Evolutionary conservation across 1,284 basidiomycete genomes (phyloP).

Genomic region (Wolfiporia cocos): DNA sequence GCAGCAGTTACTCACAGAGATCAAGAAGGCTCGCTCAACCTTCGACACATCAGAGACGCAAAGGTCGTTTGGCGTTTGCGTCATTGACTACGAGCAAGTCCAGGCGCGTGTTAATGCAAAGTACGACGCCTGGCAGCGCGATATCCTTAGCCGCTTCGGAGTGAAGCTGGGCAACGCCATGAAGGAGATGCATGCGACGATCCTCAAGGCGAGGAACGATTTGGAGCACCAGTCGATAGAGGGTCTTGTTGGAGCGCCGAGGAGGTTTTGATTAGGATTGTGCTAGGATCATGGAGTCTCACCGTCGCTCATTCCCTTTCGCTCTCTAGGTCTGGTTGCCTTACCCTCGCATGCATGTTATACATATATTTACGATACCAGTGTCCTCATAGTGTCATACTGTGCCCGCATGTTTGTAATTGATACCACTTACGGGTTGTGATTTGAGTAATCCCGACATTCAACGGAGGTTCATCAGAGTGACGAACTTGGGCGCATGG

Average conservation of each 20-base stretch:
- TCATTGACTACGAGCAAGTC: conserved; percentile 97
- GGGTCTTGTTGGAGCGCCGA: conserved; percentile 41
- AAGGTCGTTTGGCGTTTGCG: conserved; percentile 87
- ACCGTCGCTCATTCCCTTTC: neutral
- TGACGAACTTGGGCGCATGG: no score
- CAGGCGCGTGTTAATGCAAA: conserved; percentile 97
- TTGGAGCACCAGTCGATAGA: conserved; percentile 88
- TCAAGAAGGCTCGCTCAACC: conserved; percentile 92
- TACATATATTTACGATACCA: neutral
- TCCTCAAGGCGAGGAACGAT: conserved; percentile 90
- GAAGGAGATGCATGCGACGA: conserved; percentile 93
- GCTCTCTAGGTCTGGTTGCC: no score
- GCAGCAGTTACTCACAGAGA: conserved; percentile 94
- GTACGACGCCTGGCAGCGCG: conserved; percentile 97
- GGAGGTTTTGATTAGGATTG: conserved; percentile 29
- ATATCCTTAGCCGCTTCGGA: conserved; percentile 90
- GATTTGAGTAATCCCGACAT: no score
- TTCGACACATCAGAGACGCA: conserved; percentile 96
- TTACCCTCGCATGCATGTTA: no score
- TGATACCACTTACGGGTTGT: no score
- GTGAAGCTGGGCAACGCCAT: conserved; percentile 88
- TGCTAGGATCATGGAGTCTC: no score
- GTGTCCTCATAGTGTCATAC: neutral
- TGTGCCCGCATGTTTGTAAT: neutral
- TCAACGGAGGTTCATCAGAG: no score